Percentiles rank a stretch among this genome's conserved stretches.
phyloP scores from a whole-genome alignment of 2,329 filamentous ascomycete species.

The Cladophialophora chaetospira region DNA sequence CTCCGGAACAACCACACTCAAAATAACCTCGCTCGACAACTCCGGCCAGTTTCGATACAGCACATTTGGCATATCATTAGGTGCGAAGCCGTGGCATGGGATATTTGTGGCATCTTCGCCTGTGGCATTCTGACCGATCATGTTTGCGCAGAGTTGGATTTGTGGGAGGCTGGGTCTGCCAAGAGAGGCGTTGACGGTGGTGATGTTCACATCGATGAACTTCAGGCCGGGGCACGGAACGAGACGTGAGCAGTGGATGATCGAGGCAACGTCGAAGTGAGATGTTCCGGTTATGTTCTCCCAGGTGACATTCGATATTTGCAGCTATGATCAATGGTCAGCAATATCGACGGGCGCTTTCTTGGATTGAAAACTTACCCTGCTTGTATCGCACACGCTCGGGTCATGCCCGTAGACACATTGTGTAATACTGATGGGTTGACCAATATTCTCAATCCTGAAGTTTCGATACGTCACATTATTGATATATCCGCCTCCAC shows the following conservation, averaged over 20 bases:
- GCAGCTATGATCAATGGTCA: conserved; percentile 18
- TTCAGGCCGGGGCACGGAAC: conserved; percentile 50
- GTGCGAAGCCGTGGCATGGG: conserved; percentile 35
- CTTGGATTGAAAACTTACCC: conserved; percentile 31
- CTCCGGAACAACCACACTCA: conserved; percentile 10
- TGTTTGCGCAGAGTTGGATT: conserved; percentile 48
- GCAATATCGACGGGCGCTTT: neutral
- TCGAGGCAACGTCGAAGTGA: conserved; percentile 52
- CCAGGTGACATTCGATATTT: conserved; percentile 48
- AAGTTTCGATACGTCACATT: conserved; percentile 70
- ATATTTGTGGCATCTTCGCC: conserved; percentile 23
- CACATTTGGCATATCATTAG: conserved; percentile 28
- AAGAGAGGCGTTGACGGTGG: conserved; percentile 41
- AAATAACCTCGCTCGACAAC: conserved; percentile 1
- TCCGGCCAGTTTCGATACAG: conserved; percentile 18
- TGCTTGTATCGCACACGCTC: conserved; percentile 43
- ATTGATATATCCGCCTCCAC: conserved; percentile 61
- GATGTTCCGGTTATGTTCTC: conserved; percentile 54
- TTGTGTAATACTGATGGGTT: conserved; percentile 65
- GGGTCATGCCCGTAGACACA: conserved; percentile 48
- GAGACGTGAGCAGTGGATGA: conserved; percentile 48
- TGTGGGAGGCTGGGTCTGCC: conserved; percentile 41
- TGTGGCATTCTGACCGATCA: conserved; percentile 33
- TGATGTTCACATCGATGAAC: conserved; percentile 52
- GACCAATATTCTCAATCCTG: conserved; percentile 63